Evolutionary conservation across 2,329 filamentous ascomycete genomes (phyloP).

Genomic region (Epichloe amarillans): DNA sequence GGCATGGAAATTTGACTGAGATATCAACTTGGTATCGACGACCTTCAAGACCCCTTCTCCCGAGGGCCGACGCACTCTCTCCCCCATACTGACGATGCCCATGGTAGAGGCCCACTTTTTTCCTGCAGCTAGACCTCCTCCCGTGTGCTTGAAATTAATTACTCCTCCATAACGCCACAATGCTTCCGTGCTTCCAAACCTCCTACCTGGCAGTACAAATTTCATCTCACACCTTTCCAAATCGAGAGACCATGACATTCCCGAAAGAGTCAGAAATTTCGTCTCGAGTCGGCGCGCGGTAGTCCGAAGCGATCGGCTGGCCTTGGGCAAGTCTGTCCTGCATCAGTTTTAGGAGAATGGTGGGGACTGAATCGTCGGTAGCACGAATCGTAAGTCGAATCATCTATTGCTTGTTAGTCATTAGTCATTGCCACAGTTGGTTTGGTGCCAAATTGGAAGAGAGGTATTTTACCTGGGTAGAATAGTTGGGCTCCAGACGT

Average conservation of each 20-base stretch:
- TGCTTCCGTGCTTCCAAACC: slow-evolving; percentile 18
- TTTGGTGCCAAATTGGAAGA: neutral
- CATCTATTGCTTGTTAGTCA: slow-evolving; percentile 47
- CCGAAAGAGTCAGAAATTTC: slow-evolving; percentile 44
- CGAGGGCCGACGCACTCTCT: neutral
- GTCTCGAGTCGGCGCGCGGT: slow-evolving; percentile 26
- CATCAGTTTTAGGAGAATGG: slow-evolving; percentile 72
- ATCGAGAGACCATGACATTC: slow-evolving; percentile 38
- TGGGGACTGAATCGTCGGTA: slow-evolving; percentile 80
- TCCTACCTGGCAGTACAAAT: neutral
- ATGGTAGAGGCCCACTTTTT: neutral
- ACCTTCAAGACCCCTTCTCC: neutral
- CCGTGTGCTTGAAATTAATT: neutral
- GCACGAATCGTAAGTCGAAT: slow-evolving; percentile 86
- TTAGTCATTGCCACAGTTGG: neutral
- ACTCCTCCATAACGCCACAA: slow-evolving; percentile 16
- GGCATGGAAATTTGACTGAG: neutral
- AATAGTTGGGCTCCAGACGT: slow-evolving; percentile 87
- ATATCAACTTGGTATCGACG: neutral
- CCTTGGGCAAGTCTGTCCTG: slow-evolving; percentile 61
- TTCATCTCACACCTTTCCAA: neutral
- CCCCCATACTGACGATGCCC: neutral
- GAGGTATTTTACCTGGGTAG: slow-evolving; percentile 59
- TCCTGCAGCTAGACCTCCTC: neutral
- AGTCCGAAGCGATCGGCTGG: slow-evolving; percentile 26